Percentiles rank a stretch among this genome's conserved stretches.
Conservation (phyloP, 495 filamentous ascomycete genomes). For the Alectoria sarmentosa region DNA sequence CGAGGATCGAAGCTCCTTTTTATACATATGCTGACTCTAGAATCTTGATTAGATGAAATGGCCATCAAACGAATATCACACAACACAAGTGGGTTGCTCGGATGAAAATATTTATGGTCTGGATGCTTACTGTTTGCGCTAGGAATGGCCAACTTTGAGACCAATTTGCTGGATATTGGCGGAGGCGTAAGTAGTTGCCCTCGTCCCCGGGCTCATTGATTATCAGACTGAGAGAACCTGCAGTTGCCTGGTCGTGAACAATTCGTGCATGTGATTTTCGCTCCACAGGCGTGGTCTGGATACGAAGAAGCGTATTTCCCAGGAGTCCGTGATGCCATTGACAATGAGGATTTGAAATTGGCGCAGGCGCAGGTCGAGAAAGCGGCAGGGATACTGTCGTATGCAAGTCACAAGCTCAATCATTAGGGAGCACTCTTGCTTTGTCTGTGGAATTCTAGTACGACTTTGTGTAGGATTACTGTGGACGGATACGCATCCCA, state of each 20-base stretch:
- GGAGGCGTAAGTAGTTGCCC: constrained; percentile 56
- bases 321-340: constrained; percentile 72
- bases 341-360: constrained; percentile 59
- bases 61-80: constrained; percentile 57
- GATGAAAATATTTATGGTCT: constrained; percentile 35
- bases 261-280: constrained; percentile 90
- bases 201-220: not conserved
- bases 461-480: too few relatives aligned
- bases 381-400: constrained; percentile 58
- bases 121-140: not conserved
- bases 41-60: constrained; percentile 35
- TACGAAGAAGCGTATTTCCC: constrained; percentile 77
- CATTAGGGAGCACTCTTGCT: constrained; percentile 21
- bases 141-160: constrained; percentile 8
- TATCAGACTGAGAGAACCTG: constrained; percentile 4
- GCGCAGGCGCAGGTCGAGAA: constrained; percentile 66
- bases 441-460: not conserved
- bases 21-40: not conserved
- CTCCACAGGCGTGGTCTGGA: constrained; percentile 71
- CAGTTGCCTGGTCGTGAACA: constrained; percentile 84
- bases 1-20: not conserved
- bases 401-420: constrained; percentile 56
- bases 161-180: constrained; percentile 59
- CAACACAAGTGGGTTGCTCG: constrained; percentile 43
- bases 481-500: not conserved